Percentiles rank a stretch among this genome's conserved stretches.
phyloP scores from a whole-genome alignment of 2,329 filamentous ascomycete species.

The Fusarium sp. region DNA sequence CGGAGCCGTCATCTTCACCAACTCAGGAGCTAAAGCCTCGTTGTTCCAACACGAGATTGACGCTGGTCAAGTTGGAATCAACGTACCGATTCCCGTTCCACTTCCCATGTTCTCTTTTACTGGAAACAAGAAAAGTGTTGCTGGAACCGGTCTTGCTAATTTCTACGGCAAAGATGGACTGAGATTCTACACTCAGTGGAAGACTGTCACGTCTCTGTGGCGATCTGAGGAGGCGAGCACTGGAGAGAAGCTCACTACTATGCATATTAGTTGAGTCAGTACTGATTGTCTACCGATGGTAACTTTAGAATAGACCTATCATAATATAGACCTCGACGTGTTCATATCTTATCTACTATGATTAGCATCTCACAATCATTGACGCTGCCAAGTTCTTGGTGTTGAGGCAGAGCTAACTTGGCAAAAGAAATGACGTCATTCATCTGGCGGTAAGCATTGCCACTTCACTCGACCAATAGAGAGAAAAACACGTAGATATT shows the following conservation, averaged over 20 bases:
- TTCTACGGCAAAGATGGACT: slow-evolving; percentile 92
- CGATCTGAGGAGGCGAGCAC: slow-evolving; percentile 25
- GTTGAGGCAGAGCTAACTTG: slow-evolving; percentile 22
- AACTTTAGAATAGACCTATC: no score
- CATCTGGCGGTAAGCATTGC: slow-evolving; percentile 15
- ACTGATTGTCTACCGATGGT: neutral
- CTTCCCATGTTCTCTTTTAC: slow-evolving; percentile 75
- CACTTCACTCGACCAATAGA: slow-evolving; percentile 20
- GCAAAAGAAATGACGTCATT: slow-evolving; percentile 28
- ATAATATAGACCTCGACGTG: no score
- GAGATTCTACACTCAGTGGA: slow-evolving; percentile 90
- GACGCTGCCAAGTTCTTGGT: slow-evolving; percentile 26
- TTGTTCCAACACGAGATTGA: slow-evolving; percentile 81
- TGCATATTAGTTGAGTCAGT: slow-evolving; percentile 4
- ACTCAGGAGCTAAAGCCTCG: slow-evolving; percentile 75
- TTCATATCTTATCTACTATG: no score
- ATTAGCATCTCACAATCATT: neutral
- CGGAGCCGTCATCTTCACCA: slow-evolving; percentile 81
- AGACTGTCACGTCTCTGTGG: slow-evolving; percentile 94
- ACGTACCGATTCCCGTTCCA: slow-evolving; percentile 76
- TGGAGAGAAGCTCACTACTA: slow-evolving; percentile 28
- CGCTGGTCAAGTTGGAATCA: slow-evolving; percentile 82
- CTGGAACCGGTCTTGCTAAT: slow-evolving; percentile 85
- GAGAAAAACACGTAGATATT: slow-evolving; percentile 18
- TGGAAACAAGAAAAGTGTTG: slow-evolving; percentile 83